These are phyloP conservation scores for Suillus luteus DNA, from an alignment of 768 basidiomycete species.

Conservation along the genomic window DNA sequence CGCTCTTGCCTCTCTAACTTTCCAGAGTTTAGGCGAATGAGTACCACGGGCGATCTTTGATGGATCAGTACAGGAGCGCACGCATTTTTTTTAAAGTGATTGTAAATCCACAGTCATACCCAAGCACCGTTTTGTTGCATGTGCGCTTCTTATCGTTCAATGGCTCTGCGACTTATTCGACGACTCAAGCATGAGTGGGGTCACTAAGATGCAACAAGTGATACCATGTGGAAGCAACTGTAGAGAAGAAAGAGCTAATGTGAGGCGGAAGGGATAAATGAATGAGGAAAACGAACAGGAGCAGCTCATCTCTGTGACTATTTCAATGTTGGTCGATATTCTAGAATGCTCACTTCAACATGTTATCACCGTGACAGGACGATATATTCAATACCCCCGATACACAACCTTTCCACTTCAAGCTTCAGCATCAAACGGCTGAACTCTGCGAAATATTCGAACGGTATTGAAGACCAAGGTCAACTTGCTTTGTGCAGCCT, in stretches of 20 bases:
- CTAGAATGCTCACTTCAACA: background rate
- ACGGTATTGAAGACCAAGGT: conserved; percentile 24
- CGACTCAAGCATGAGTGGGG: conserved; percentile 35
- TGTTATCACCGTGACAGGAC: background rate
- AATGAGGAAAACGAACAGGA: background rate
- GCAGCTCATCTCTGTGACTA: background rate
- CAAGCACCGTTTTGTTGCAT: conserved; percentile 80
- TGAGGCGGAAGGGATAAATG: conserved; percentile 9
- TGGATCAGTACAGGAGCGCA: conserved; percentile 67
- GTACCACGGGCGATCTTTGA: conserved; percentile 69
- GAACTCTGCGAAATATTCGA: conserved; percentile 49
- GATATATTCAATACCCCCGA: background rate
- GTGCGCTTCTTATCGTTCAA: conserved; percentile 65
- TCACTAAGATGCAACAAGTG: conserved; percentile 85
- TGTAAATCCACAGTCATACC: conserved; percentile 46
- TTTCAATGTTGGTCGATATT: background rate
- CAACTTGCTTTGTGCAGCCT: background rate
- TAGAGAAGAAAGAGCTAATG: conserved; percentile 58
- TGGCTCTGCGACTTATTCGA: conserved; percentile 98
- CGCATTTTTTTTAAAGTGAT: conserved; percentile 47
- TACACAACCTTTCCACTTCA: background rate
- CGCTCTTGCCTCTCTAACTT: no score
- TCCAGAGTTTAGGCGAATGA: no score
- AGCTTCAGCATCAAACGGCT: background rate
- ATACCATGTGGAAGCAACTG: conserved; percentile 76